A percentile compares a stretch with the other conserved stretches of the same genome.
Conservation (phyloP, 2,329 filamentous ascomycete species). For the Fusarium penzigii region DNA sequence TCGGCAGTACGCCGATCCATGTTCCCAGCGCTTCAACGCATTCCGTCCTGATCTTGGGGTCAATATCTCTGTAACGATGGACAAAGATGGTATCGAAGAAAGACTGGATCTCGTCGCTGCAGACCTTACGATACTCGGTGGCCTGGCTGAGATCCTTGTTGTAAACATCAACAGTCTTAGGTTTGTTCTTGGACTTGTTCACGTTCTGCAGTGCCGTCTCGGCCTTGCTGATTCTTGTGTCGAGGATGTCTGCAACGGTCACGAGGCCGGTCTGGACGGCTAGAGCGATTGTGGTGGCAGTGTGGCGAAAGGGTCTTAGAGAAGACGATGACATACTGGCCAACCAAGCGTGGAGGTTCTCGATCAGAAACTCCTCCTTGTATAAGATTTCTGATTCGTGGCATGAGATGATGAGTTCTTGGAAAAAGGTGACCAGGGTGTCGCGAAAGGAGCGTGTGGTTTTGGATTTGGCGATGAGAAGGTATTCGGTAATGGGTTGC, state of each 20-base stretch:
- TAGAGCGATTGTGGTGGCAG: constrained; percentile 81
- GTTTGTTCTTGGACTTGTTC: constrained; percentile 73
- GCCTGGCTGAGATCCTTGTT: constrained; percentile 72
- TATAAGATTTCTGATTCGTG: constrained; percentile 84
- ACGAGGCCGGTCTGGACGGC: constrained; percentile 79
- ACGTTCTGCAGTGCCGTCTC: constrained; percentile 80
- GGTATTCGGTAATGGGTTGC: constrained; percentile 86
- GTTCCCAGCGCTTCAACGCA: constrained; percentile 83
- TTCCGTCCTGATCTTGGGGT: constrained; percentile 83
- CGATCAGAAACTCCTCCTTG: constrained; percentile 73
- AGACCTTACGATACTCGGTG: constrained; percentile 66
- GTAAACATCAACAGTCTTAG: constrained; percentile 66
- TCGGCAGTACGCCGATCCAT: constrained; percentile 85
- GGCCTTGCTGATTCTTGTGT: constrained; percentile 71
- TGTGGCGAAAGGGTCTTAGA: constrained; percentile 90
- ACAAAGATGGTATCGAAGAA: constrained; percentile 93
- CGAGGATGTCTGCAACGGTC: constrained; percentile 68
- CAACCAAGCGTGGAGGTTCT: constrained; percentile 89
- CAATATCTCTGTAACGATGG: constrained; percentile 92
- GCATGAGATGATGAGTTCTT: constrained; percentile 72
- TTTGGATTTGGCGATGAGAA: constrained; percentile 80
- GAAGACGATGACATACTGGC: constrained; percentile 86
- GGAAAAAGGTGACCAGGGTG: constrained; percentile 76
- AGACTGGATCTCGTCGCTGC: constrained; percentile 74
- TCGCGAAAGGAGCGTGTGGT: constrained; percentile 76